Evolutionary conservation across 345 rosid species (phyloP), one percentile per base, ranked within the genome.

Genomic region (Pistacia vera): DNA sequence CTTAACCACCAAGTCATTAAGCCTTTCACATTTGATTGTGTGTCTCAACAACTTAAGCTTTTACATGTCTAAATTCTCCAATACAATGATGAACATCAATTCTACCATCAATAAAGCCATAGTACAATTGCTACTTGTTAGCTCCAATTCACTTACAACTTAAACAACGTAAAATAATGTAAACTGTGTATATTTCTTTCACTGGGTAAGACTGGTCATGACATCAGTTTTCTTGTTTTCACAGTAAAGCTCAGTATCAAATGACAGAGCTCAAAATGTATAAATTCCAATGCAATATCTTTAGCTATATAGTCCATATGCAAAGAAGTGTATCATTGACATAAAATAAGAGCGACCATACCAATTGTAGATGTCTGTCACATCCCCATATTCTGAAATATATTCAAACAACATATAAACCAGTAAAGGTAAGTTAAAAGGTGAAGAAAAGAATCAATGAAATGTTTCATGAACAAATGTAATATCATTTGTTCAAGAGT

Each of bases 311-410:
- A 63, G 20, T 56, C 54, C 28, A 28, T 14, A 66, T 58, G 77
- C 49, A 54, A 64, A 73, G 44, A 66, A 38, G 36, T 1, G 41
- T 4, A 49, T 16, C 25, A 51, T 52, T 58, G 16, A 44, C 2
- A 52, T 38, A 63, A 8, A 75, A 76, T 41, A 20, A 59, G 75
- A 72, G 69, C 77, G 66, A 75, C 63, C 61, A 84, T 91, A 95
- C 99, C 99, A 95, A 85, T 84, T 95, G 83, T 95, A 95, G 73
- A 95, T 91, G 85, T 91, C 92, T 9, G 99, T 93, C 87, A 93
- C 94, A 74, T 93, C 97, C 78, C 99, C 99, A 79, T 93, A 95
- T 78, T 93, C 99, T 93, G 97, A 74, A 81, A 78, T 44, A 75
- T 79, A 73, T 41, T 60, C 36, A 77, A 63, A n/a, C 10, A 76